phyloP scores from a whole-genome alignment of 176 grass and related monocot genomes.

The Miscanthus lutarioriparius region DNA sequence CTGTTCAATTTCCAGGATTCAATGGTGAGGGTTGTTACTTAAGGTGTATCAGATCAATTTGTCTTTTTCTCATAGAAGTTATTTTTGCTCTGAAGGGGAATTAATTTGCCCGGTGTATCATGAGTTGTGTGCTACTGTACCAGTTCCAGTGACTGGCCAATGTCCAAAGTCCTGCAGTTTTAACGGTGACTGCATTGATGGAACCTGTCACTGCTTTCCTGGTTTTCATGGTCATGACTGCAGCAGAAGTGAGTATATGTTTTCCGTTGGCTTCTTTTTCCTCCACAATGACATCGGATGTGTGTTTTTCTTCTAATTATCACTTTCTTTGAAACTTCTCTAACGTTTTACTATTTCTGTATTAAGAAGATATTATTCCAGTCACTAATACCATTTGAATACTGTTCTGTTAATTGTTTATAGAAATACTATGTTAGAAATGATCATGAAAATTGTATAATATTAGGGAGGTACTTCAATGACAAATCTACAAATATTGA shows the following conservation, averaged over 20 bases:
- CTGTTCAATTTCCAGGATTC: conserved; percentile 95
- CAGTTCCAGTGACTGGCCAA: conserved; percentile 57
- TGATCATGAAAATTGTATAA: conserved; percentile 9
- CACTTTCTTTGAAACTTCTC: conserved; percentile 7
- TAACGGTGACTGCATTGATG: conserved; percentile 94
- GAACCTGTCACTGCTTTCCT: conserved; percentile 87
- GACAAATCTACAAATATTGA: background rate
- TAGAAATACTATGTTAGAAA: background rate
- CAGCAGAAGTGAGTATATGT: conserved; percentile 66
- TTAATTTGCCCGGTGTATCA: conserved; percentile 96
- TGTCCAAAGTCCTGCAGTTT: conserved; percentile 79
- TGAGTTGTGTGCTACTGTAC: conserved; percentile 62
- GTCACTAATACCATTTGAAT: background rate
- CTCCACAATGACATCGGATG: background rate
- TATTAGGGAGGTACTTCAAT: background rate
- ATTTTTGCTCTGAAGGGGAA: conserved; percentile 67
- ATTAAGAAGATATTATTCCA: background rate
- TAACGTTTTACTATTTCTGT: background rate
- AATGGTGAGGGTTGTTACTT: conserved; percentile 63
- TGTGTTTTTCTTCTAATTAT: background rate
- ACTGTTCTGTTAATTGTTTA: background rate
- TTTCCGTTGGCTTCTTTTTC: conserved; percentile 4
- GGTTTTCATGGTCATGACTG: conserved; percentile 89
- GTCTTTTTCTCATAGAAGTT: conserved; percentile 28
- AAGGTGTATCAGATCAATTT: conserved; percentile 7